These are phyloP conservation scores for Hortiboletus campestris DNA, from an alignment of 768 basidiomycete genomes.

Conservation along the genomic window DNA sequence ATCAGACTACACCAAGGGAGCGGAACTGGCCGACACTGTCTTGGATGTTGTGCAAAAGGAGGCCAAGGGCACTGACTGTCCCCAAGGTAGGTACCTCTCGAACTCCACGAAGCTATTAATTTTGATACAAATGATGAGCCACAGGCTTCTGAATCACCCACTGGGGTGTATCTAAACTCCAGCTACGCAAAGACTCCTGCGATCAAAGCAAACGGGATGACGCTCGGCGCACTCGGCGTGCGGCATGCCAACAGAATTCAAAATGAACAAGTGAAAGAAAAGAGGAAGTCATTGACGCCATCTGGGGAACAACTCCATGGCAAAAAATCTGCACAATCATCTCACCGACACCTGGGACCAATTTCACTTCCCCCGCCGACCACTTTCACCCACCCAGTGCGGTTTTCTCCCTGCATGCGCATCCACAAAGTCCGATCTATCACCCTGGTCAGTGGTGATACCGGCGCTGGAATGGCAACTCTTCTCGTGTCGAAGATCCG, in stretches of 20 bases:
- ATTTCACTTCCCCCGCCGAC: constrained; percentile 66
- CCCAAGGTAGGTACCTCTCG: too few species aligned
- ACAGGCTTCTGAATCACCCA: too few species aligned
- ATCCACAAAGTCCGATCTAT: constrained; percentile 40
- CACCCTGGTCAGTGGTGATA: constrained; percentile 22
- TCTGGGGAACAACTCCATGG: constrained; percentile 19
- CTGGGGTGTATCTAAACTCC: constrained; percentile 20
- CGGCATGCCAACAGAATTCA: constrained; percentile 29
- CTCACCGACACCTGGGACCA: constrained; percentile 62
- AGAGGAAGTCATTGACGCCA: constrained; percentile 7
- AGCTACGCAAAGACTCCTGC: constrained; percentile 7
- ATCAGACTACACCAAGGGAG: too few species aligned
- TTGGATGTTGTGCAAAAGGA: too few species aligned
- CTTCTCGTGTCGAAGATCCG: too few species aligned
- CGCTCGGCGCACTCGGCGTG: constrained; percentile 27
- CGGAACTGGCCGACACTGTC: too few species aligned
- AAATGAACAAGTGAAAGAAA: constrained; percentile 23
- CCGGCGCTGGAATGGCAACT: too few species aligned
- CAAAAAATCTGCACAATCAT: constrained; percentile 19
- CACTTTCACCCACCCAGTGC: constrained; percentile 38
- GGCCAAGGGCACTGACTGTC: too few species aligned
- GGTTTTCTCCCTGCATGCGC: constrained; percentile 33
- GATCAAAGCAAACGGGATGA: constrained; percentile 18
- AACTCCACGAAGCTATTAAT: too few species aligned
- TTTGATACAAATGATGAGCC: too few species aligned